Base-by-base conservation (phyloP, 768 basidiomycete species). In the Boletus speciosus region DNA sequence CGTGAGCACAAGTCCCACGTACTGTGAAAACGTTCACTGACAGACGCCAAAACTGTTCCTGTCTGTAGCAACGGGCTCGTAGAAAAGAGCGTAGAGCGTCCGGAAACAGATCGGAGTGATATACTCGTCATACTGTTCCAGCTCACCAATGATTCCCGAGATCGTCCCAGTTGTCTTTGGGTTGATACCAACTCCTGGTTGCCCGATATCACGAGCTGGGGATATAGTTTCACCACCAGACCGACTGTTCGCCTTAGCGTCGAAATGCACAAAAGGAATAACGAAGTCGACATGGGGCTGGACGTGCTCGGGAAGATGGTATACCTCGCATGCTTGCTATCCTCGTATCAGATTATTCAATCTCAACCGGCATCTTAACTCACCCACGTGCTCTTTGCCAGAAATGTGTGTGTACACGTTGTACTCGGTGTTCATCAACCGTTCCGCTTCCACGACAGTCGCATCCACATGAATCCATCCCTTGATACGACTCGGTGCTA, bases 1-100 rank as follows among this genome's bases (percentile, higher is more conserved):
- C 19, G 19, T 50, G 27, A 61, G 42, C 23, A 19, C 2, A 34
- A 29, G 19, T 29, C 3, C 11, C 4, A 15, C 2, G 16, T 5
- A 6, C 31, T 6, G 7, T 32, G 6, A 35, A 38, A 46, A 36
- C 0, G 4, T 14, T 12, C n/a, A 51, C 56, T 59, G 12, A 71
- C 71, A 66, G 6, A 73, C 60, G 21, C 73, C 73, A 21, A 61
- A 74, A 41, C 68, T 72, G 42, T 74, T 74, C 42, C 55, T 51
- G 43, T 59, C 39, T 4, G 35, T 49, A 32, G 71, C 55, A 44
- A 64, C 23, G 31, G 70, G 73, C 1, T 47, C 43, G n/a, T 71
- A 63, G 46, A 42, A 64, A 12, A 57, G 56, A 12, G 42, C 49
- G 42, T 74, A 74, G 4, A 72, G 53, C 15, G 56, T 46, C 37